Conservation (phyloP, 2,329 filamentous ascomycete genomes). For the Parasarocladium wereldwijsianum region DNA sequence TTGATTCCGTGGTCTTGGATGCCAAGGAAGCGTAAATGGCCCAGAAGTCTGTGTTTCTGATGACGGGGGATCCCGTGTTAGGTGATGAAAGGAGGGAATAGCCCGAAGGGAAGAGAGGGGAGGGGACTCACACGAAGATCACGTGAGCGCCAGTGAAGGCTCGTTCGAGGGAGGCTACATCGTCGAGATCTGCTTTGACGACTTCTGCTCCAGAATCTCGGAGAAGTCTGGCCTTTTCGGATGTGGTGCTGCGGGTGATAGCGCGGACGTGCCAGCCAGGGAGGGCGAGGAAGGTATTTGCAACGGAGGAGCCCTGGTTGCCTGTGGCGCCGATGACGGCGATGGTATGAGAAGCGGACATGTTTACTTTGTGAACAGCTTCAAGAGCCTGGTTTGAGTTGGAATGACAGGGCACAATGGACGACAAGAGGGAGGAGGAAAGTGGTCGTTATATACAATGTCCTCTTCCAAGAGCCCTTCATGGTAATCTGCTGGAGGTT, state of each 20-base stretch:
- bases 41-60: constrained; percentile 41
- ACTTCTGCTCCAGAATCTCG: constrained; percentile 24
- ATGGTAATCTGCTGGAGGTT: not conserved
- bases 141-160: constrained; percentile 27
- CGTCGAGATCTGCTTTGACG: constrained; percentile 27
- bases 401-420: no score
- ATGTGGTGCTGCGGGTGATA: constrained; percentile 26
- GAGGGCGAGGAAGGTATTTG: constrained; percentile 22
- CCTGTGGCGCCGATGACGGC: constrained; percentile 31
- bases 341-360: constrained; percentile 15
- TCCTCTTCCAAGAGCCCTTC: not conserved
- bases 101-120: no score
- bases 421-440: not conserved
- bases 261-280: constrained; percentile 26
- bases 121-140: constrained; percentile 37
- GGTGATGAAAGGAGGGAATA: no score
- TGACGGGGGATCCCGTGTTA: no score
- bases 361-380: not conserved
- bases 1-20: constrained; percentile 11
- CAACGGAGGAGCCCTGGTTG: constrained; percentile 32
- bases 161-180: constrained; percentile 18
- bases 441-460: not conserved
- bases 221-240: constrained; percentile 23
- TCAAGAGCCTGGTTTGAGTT: no score
- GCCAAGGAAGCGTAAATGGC: constrained; percentile 20